Percentiles rank a stretch among this genome's conserved stretches.
Conservation (phyloP, 208 protist species). For the Leishmania martiniquensis region DNA sequence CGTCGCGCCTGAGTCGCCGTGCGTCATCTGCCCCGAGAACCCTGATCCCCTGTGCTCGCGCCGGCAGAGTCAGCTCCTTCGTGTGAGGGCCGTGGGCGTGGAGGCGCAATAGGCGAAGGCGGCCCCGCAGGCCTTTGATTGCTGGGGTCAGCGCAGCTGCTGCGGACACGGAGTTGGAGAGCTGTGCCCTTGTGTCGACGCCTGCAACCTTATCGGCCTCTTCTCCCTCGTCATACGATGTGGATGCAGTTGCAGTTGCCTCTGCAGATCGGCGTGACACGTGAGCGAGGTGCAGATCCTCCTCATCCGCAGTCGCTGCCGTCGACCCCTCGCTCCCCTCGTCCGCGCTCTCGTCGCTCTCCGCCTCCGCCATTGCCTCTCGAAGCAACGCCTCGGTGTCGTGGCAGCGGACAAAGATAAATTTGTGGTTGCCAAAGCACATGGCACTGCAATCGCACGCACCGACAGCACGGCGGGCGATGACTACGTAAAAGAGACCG, state of each 20-base stretch:
- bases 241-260: neutral
- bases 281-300: neutral
- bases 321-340: neutral
- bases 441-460: conserved; percentile 50
- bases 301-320: neutral
- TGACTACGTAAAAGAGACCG: conserved; percentile 57
- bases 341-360: neutral
- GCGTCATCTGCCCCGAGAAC: conserved; percentile 11
- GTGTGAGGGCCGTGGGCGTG: neutral
- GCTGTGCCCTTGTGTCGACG: neutral
- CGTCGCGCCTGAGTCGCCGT: conserved; percentile 16
- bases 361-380: conserved; percentile 1
- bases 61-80: neutral
- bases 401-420: conserved; percentile 65
- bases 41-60: conserved; percentile 1
- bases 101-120: neutral
- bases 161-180: neutral
- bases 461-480: conserved; percentile 59
- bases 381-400: conserved; percentile 35
- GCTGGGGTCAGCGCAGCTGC: neutral
- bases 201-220: neutral
- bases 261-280: neutral
- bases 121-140: neutral
- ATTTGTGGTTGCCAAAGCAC: conserved; percentile 86
- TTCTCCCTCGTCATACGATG: neutral